Evolutionary conservation across 306 rosid genomes (phyloP).

Genomic region (Citrullus amarus): DNA sequence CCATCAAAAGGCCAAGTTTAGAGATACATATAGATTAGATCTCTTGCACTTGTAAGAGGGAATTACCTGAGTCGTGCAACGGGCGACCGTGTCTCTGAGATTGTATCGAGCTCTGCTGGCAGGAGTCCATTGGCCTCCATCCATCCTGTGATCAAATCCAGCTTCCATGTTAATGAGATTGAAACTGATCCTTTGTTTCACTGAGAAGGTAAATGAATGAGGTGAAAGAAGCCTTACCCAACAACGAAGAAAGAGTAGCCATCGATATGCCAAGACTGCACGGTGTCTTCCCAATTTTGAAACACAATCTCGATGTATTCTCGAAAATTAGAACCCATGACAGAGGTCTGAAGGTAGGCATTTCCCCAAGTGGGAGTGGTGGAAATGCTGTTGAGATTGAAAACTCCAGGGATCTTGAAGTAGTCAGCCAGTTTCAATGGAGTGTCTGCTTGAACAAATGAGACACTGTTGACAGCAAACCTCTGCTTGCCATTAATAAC

Average conservation of each 20-base stretch:
- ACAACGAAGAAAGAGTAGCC: constrained; percentile 84
- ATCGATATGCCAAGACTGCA: constrained; percentile 92
- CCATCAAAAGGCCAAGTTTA: background rate
- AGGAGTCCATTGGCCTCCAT: constrained; percentile 83
- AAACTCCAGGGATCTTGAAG: constrained; percentile 77
- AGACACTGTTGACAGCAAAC: constrained; percentile 80
- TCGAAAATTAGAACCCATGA: constrained; percentile 63
- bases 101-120: constrained; percentile 72
- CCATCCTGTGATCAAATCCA: constrained; percentile 57
- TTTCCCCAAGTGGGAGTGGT: constrained; percentile 45
- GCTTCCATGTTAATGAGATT: background rate
- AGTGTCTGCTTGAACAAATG: constrained; percentile 56
- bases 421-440: constrained; percentile 80
- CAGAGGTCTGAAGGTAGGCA: constrained; percentile 77
- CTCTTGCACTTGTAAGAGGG: background rate
- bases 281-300: constrained; percentile 79
- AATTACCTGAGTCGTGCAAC: constrained; percentile 67
- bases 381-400: constrained; percentile 64
- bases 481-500: constrained; percentile 83
- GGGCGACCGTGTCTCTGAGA: constrained; percentile 76
- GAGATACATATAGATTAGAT: background rate
- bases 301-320: constrained; percentile 81
- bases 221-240: constrained; percentile 41
- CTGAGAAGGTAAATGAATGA: background rate
- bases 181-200: background rate